Conservation (phyloP, 2,329 filamentous ascomycete genomes). For the Aspergillus sp. region DNA sequence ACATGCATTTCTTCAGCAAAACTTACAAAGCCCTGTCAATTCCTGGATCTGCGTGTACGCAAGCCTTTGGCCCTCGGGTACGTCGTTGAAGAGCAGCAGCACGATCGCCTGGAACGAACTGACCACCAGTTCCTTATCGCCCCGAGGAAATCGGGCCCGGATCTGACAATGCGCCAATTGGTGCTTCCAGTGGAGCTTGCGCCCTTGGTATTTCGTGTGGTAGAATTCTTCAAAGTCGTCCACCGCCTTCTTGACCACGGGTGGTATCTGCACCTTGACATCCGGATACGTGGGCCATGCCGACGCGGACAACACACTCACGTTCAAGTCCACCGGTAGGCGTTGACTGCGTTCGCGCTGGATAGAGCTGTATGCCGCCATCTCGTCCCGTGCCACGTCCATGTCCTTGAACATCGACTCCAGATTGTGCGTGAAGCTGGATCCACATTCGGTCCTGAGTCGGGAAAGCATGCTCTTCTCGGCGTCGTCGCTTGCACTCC, state of each 20-base stretch:
- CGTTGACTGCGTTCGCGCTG: conserved; percentile 56
- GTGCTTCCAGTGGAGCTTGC: conserved; percentile 87
- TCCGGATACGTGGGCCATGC: conserved; percentile 93
- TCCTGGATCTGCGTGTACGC: conserved; percentile 71
- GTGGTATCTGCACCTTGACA: conserved; percentile 67
- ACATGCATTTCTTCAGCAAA: neutral
- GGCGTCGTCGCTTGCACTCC: conserved; percentile 89
- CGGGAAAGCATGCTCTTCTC: conserved; percentile 93
- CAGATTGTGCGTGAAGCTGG: conserved; percentile 90
- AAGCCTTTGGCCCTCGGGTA: conserved; percentile 59
- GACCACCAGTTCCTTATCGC: conserved; percentile 81
- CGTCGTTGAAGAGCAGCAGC: conserved; percentile 80
- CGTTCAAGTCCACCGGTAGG: conserved; percentile 65
- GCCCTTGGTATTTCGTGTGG: conserved; percentile 80
- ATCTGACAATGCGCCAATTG: conserved; percentile 86
- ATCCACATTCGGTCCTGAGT: conserved; percentile 87
- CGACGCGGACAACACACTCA: conserved; percentile 84
- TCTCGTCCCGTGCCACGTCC: conserved; percentile 86
- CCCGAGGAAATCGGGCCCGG: conserved; percentile 72
- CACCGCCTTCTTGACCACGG: conserved; percentile 69
- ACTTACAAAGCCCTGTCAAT: conserved; percentile 66
- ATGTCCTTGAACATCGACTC: conserved; percentile 99
- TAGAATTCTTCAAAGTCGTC: conserved; percentile 82
- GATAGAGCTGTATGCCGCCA: conserved; percentile 76
- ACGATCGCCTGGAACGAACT: conserved; percentile 91